These are phyloP conservation scores for Podosphaera xanthii DNA, from an alignment of 2,329 filamentous ascomycete genomes.

Conservation along the genomic window DNA sequence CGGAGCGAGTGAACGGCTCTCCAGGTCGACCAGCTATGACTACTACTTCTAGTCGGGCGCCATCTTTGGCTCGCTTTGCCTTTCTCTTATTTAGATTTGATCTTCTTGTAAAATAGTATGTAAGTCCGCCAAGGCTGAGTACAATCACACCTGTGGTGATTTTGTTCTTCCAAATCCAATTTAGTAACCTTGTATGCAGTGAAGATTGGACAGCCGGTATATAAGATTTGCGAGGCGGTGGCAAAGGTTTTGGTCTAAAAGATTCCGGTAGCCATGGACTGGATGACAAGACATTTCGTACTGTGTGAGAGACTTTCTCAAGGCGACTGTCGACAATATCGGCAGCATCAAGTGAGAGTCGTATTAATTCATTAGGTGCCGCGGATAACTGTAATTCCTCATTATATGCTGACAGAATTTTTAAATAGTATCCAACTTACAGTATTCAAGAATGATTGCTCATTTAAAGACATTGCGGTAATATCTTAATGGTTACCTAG, in stretches of 20 bases:
- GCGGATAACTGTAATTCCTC: conserved; percentile 25
- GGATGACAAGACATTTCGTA: conserved; percentile 46
- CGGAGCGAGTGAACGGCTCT: conserved; percentile 60
- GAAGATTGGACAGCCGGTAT: conserved; percentile 15
- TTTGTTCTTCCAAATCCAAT: conserved; percentile 53
- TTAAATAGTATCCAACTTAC: conserved; percentile 24
- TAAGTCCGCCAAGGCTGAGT: conserved; percentile 43
- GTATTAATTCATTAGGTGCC: conserved; percentile 41
- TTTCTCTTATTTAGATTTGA: conserved; percentile 43
- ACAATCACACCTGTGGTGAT: conserved; percentile 49
- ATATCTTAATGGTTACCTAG: conserved; percentile 1
- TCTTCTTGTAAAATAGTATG: conserved; percentile 25
- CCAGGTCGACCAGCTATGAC: conserved; percentile 76
- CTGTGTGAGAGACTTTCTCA: conserved; percentile 45
- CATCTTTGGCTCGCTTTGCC: conserved; percentile 58
- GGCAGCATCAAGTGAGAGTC: conserved; percentile 50
- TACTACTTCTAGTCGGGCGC: conserved; percentile 65
- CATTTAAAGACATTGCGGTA: conserved; percentile 49
- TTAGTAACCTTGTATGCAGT: conserved; percentile 30
- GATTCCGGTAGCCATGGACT: conserved; percentile 51
- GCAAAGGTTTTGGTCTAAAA: conserved; percentile 35
- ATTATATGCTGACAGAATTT: too few relatives aligned
- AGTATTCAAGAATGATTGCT: conserved; percentile 55
- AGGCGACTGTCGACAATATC: conserved; percentile 64
- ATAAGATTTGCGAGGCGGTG: conserved; percentile 14